Conservation (phyloP, 306 rosid species). For the Medicago truncatula region MtrunA17r5.0-ANR NC_053048.1:53312501-53313000, state of each 20-base stretch:
- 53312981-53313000: constrained; percentile 17
- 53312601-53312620: neutral
- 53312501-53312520: constrained; percentile 22
- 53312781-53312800: constrained; percentile 22
- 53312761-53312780: constrained; percentile 12
- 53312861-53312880: constrained; percentile 3
- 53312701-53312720: constrained; percentile 8
- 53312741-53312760: neutral
- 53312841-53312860: neutral
- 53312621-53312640: constrained; percentile 3
- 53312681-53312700: neutral
- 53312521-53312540: neutral
- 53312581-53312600: neutral
- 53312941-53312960: neutral
- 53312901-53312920: neutral
- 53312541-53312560: neutral
- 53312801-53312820: neutral
- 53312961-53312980: constrained; percentile 13
- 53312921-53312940: neutral
- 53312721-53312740: neutral
- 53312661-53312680: constrained; percentile 1
- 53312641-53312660: constrained; percentile 9
- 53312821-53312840: constrained; percentile 4
- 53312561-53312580: constrained; percentile 23
- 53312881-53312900: constrained; percentile 12